A percentile compares a stretch with the other conserved stretches of the same genome.
Conservation (phyloP, 2,329 filamentous ascomycete species). For the Exophiala sp. region DNA sequence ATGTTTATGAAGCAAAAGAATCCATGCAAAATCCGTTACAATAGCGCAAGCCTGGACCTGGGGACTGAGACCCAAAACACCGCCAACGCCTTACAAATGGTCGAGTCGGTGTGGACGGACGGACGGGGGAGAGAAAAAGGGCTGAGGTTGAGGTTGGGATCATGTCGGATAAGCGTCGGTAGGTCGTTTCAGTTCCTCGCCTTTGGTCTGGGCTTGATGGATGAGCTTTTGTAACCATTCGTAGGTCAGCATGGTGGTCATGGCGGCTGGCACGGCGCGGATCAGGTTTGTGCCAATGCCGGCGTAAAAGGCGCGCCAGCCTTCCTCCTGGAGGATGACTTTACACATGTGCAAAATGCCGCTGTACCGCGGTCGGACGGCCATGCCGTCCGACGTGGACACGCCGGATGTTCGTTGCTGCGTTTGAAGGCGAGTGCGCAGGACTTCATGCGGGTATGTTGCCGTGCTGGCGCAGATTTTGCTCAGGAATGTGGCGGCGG, state of each 20-base stretch:
- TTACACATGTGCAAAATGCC: constrained; percentile 76
- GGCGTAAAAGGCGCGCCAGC: constrained; percentile 93
- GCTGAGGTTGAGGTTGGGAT: constrained; percentile 2
- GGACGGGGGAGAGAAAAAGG: too few relatives aligned
- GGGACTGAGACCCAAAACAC: background rate
- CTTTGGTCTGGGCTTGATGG: constrained; percentile 49
- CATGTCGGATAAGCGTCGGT: constrained; percentile 6
- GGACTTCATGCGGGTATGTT: constrained; percentile 95
- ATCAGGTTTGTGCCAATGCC: constrained; percentile 98
- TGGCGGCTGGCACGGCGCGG: constrained; percentile 86
- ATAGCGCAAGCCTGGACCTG: background rate
- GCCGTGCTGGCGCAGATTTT: constrained; percentile 91
- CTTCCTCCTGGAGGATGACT: constrained; percentile 82
- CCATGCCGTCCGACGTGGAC: constrained; percentile 53
- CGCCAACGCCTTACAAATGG: constrained; percentile 5
- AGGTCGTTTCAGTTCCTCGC: constrained; percentile 20
- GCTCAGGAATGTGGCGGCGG: constrained; percentile 83
- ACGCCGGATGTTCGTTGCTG: constrained; percentile 63
- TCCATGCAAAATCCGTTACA: too few relatives aligned
- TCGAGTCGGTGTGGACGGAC: background rate
- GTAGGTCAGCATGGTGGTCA: constrained; percentile 96
- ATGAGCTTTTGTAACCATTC: constrained; percentile 63
- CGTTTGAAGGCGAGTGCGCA: constrained; percentile 87
- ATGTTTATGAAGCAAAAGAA: too few relatives aligned
- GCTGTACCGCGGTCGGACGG: constrained; percentile 56